A percentile compares a stretch with the other conserved stretches of the same genome.
Conservation (phyloP, 2,329 filamentous ascomycete genomes). For the Fusarium clavum region DNA sequence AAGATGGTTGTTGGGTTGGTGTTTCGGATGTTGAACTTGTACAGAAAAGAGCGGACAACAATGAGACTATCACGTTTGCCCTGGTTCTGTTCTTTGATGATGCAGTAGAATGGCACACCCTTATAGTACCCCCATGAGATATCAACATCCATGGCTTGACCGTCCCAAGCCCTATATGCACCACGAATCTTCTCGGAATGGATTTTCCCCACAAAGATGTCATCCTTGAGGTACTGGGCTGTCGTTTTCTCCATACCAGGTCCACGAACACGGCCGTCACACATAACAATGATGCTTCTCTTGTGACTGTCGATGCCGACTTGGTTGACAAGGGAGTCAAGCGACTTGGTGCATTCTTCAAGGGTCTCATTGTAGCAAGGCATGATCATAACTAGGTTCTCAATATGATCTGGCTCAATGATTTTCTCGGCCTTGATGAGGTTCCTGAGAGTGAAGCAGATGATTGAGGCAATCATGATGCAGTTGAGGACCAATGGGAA, state of each 20-base stretch:
- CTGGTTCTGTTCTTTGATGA: constrained; percentile 58
- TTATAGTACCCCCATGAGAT: constrained; percentile 54
- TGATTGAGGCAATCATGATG: constrained; percentile 42
- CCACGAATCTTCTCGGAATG: constrained; percentile 47
- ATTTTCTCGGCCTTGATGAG: constrained; percentile 26
- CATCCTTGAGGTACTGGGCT: constrained; percentile 53
- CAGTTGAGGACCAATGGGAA: constrained; percentile 44
- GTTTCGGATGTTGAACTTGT: constrained; percentile 56
- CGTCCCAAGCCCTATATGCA: constrained; percentile 55
- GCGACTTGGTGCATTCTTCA: constrained; percentile 50
- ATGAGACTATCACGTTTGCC: constrained; percentile 58
- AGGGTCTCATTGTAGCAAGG: constrained; percentile 58
- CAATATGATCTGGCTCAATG: constrained; percentile 41
- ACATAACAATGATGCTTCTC: constrained; percentile 41
- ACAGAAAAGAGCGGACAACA: constrained; percentile 55
- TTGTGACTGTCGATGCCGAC: constrained; percentile 37
- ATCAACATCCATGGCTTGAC: constrained; percentile 53
- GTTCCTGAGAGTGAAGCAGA: constrained; percentile 32
- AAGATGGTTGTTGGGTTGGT: constrained; percentile 53
- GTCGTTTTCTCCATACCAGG: constrained; percentile 42
- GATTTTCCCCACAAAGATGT: constrained; percentile 51
- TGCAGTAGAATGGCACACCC: constrained; percentile 55
- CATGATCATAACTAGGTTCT: constrained; percentile 53
- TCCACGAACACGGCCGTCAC: constrained; percentile 42
- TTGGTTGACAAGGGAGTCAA: constrained; percentile 49